Base-by-base conservation (phyloP, 2,329 filamentous ascomycete species). In the Xylaria sp. region DNA sequence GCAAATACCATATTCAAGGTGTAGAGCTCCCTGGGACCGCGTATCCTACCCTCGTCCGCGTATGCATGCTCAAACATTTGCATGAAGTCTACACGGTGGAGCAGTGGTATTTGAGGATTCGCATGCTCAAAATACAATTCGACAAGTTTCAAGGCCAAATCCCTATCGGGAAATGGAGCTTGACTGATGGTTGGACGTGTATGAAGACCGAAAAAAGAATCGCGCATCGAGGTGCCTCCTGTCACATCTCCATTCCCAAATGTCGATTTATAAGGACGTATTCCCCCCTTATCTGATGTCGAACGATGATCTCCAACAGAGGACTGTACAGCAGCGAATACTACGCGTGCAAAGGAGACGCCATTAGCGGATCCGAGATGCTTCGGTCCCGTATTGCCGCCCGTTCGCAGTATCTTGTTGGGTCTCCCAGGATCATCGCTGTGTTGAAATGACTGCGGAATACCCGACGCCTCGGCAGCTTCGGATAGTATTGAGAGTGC, bases 1-100 rank as follows among this genome's bases (percentile, higher is more conserved):
- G 95, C 95, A 82, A 97, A 98, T 27, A 98, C 94, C 81, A 98
- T 98, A 80, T 98, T 98, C 71, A 98, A 85, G 82, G 97, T 89
- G 81, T 98, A 98, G n/a, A 96, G 85, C 80, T 97, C 94, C 63
- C 92, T 87, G 4, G 93, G 88, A 1, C 91, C 92, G 29, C 92
- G 87, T 62, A 88, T 86, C 67, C 88, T 87, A 55, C 88, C 86
- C 23, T 91, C 88, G 0, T 88, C 87, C 4, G 88, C 85, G 79
- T 97, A 98, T 0, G 93, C 92, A 54, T 89, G 88, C 63, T 97
- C 91, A 78, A 98, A 92, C 82, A 97, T 89, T 54, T 91, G 87
- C 90, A 94, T 93, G 76, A 98, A 98, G 74, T 98, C 93, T 37
- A 88, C 91, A 44, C 93, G 90, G 78, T 98, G 95, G 59, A 98